Evolutionary conservation across 179 eudicot genomes (phyloP), one percentile per base, ranked within the genome.

Genomic region (Heliamphora pulchella): DNA sequence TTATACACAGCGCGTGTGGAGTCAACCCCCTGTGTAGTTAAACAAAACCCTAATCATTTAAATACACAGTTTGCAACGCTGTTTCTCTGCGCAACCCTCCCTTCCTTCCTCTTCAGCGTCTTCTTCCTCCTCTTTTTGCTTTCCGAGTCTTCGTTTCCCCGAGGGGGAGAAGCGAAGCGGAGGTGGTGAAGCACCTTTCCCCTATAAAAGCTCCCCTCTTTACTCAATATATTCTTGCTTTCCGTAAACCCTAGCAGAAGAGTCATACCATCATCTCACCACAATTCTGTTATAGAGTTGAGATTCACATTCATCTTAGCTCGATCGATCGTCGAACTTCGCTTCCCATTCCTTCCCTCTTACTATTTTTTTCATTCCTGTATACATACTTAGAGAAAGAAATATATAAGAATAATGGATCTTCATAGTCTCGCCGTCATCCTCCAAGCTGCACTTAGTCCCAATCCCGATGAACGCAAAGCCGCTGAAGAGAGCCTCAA

Each of bases 391-490:
- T 44, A 69, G 13, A 69, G 51, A 69, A 64, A 41, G 31, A 31
- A 8, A 2, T 46, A 1, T 7, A 14, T 2, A 17, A 17, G 17
- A 47, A n/a, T 13, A 46, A 96, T 96, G 99, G 98, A 96, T 94
- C 93, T 91, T 85, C 91, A 84, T 11, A 91, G 89, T 80, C 85
- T 96, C 51, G 90, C 92, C 18, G 83, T 92, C 13, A 86, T 96
- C 65, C 93, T 96, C 55, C 96, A 89, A 65, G 99, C 97, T 79
- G 99, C 98, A 5, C 94, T 96, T 31, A 94, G 98, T 84, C 97
- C 93, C 71, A 96, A 91, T 87, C 99, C 94, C 0, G 92, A 86
- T 81, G 94, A 96, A 85, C 92, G 98, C 59, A 96, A 90, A 80
- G 96, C 99, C 9, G 99, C 96, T 82, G 99, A 96, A 83, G 90